A percentile compares a stretch with the other conserved stretches of the same genome.
These are phyloP conservation scores for Vigna mungo DNA, from an alignment of 306 rosid species.

Conservation along the genomic window DNA sequence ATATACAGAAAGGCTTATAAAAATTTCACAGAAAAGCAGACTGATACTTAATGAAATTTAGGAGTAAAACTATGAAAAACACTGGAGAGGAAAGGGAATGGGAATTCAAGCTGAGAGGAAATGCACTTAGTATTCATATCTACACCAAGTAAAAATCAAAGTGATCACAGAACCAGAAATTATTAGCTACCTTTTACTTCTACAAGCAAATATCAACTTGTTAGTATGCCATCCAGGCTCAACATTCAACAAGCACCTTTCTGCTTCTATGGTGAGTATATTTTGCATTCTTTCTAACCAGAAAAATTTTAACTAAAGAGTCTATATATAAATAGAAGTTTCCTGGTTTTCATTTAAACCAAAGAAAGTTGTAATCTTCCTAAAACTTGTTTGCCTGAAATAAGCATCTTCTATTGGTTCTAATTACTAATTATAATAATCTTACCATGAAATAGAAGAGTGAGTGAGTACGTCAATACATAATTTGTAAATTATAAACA, in stretches of 20 bases:
- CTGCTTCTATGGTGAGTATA: slow-evolving; percentile 16
- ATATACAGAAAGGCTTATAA: slow-evolving; percentile 22
- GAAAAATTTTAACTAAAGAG: neutral
- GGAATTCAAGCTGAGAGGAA: slow-evolving; percentile 34
- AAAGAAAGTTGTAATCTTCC: too few species aligned
- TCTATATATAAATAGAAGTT: slow-evolving; percentile 7
- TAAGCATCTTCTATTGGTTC: slow-evolving; percentile 5
- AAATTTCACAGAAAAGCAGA: slow-evolving; percentile 35
- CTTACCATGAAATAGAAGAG: neutral
- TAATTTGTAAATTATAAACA: slow-evolving; percentile 16
- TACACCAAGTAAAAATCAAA: slow-evolving; percentile 20
- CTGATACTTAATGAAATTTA: slow-evolving; percentile 17
- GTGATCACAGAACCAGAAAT: slow-evolving; percentile 16
- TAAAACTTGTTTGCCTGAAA: neutral
- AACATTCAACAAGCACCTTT: slow-evolving; percentile 30
- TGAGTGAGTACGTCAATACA: too few species aligned
- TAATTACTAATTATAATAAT: slow-evolving; percentile 14
- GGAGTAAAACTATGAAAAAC: slow-evolving; percentile 21
- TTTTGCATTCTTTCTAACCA: slow-evolving; percentile 7
- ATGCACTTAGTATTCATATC: slow-evolving; percentile 5
- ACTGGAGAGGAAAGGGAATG: slow-evolving; percentile 17
- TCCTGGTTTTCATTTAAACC: slow-evolving; percentile 10
- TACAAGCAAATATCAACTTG: slow-evolving; percentile 27
- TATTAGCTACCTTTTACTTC: slow-evolving; percentile 35
- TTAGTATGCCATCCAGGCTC: slow-evolving; percentile 4